These are phyloP conservation scores for Peronospora belbahrii DNA, from an alignment of 352 stramenopile species.

Conservation along the genomic window DNA sequence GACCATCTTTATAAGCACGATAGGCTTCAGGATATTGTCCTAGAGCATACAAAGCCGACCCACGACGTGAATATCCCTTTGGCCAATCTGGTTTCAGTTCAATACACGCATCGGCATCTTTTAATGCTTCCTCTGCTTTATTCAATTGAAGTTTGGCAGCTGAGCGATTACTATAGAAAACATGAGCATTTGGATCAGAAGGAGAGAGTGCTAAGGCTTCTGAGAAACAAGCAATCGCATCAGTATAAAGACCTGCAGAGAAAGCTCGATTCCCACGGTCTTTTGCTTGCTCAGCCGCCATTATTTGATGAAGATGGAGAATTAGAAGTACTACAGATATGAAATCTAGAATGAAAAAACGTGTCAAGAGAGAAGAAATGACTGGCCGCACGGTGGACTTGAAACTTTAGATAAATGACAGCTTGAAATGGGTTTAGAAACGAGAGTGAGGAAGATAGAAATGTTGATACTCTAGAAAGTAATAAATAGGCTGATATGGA, in stretches of 20 bases:
- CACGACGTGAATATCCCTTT: constrained; percentile 85
- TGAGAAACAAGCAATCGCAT: constrained; percentile 66
- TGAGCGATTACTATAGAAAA: constrained; percentile 84
- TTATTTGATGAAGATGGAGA: constrained; percentile 9
- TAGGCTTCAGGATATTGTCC: constrained; percentile 62
- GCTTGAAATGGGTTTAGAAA: no score
- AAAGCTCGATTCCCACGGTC: constrained; percentile 80
- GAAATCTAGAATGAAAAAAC: no score
- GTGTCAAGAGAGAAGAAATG: no score
- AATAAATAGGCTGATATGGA: no score
- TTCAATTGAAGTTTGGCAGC: constrained; percentile 74
- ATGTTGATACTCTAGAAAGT: no score
- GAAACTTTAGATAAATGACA: no score
- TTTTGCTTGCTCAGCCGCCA: constrained; percentile 85
- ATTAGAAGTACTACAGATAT: no score
- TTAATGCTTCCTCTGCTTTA: constrained; percentile 53
- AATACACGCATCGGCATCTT: constrained; percentile 78
- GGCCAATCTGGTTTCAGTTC: constrained; percentile 66
- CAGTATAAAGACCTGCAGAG: constrained; percentile 50
- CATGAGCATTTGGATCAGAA: constrained; percentile 32
- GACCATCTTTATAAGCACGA: constrained; percentile 71
- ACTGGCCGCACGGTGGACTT: no score
- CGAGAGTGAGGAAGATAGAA: no score
- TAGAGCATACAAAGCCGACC: constrained; percentile 60
- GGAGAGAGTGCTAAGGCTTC: constrained; percentile 63